Conservation (phyloP, 768 basidiomycete genomes). For the Mycena epipterygia region DNA sequence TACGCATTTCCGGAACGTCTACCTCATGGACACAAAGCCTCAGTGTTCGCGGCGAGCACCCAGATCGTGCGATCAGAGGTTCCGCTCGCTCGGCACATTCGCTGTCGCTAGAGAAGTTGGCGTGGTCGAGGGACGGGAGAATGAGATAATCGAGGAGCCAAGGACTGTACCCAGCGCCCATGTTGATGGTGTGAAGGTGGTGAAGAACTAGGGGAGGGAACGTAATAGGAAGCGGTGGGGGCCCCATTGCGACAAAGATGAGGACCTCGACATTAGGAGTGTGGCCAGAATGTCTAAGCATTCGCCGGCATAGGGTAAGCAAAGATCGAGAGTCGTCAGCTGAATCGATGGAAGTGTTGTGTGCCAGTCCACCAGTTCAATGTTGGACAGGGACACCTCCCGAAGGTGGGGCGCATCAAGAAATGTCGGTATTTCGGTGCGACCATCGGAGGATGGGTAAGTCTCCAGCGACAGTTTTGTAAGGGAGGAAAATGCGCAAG, state of each 20-base stretch:
- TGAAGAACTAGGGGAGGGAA: not conserved
- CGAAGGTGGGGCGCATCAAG: not conserved
- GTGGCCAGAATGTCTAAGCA: not conserved
- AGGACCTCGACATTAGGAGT: conserved; percentile 1
- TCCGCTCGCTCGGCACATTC: not conserved
- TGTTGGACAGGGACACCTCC: not conserved
- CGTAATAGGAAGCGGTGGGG: not conserved
- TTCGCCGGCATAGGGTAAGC: not conserved
- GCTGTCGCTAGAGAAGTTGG: not conserved
- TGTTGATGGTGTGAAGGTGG: not conserved
- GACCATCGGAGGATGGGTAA: not conserved
- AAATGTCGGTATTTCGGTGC: not conserved
- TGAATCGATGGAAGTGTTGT: not conserved
- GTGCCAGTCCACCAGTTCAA: not conserved
- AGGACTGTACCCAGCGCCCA: not conserved
- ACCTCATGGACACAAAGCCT: not conserved
- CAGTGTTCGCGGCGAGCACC: conserved; percentile 2
- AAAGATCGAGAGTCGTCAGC: not conserved
- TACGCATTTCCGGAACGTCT: not conserved
- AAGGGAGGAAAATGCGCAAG: not conserved
- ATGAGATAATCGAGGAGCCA: not conserved
- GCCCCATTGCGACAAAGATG: not conserved
- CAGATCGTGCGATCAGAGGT: not conserved
- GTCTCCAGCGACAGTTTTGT: not conserved
- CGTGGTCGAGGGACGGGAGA: not conserved